phyloP scores from a whole-genome alignment of 2,329 filamentous ascomycete genomes.

The Pestalotiopsis sp. region DNA sequence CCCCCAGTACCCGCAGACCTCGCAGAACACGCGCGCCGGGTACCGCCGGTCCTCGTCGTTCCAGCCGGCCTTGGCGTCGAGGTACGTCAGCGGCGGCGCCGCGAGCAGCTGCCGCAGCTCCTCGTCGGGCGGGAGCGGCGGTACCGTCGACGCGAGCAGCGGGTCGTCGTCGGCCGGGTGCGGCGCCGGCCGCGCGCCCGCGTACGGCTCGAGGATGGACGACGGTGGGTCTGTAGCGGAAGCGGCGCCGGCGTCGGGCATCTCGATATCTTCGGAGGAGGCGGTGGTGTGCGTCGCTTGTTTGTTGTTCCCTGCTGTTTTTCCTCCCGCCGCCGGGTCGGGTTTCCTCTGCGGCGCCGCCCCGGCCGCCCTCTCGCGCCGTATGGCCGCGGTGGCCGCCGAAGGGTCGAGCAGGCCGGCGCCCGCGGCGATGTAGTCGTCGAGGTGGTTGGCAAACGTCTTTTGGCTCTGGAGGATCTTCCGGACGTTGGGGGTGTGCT shows the following conservation, averaged over 20 bases:
- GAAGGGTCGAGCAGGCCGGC: constrained; percentile 32
- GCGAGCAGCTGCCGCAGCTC: constrained; percentile 67
- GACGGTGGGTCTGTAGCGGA: constrained; percentile 29
- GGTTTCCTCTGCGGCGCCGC: constrained; percentile 6
- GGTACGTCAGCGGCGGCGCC: constrained; percentile 68
- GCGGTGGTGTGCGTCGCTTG: neutral
- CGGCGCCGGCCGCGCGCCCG: constrained; percentile 32
- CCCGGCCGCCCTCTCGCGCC: constrained; percentile 4
- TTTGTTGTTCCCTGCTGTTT: neutral
- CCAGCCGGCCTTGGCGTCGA: constrained; percentile 59
- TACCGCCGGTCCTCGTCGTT: constrained; percentile 43
- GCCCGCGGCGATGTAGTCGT: constrained; percentile 73
- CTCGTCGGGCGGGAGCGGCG: constrained; percentile 57
- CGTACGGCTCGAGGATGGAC: constrained; percentile 8
- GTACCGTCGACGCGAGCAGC: constrained; percentile 60
- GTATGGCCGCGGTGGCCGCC: constrained; percentile 16
- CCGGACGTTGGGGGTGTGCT: constrained; percentile 71
- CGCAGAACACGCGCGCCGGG: constrained; percentile 70
- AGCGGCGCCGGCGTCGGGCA: constrained; percentile 37
- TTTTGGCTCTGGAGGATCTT: constrained; percentile 81
- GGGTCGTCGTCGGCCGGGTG: constrained; percentile 58
- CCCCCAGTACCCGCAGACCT: constrained; percentile 83
- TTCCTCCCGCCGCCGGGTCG: constrained; percentile 5
- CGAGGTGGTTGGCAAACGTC: constrained; percentile 81
- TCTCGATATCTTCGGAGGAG: constrained; percentile 36